Base-by-base conservation (phyloP, 2,329 filamentous ascomycete genomes). In the Trichoderma sp. region DNA sequence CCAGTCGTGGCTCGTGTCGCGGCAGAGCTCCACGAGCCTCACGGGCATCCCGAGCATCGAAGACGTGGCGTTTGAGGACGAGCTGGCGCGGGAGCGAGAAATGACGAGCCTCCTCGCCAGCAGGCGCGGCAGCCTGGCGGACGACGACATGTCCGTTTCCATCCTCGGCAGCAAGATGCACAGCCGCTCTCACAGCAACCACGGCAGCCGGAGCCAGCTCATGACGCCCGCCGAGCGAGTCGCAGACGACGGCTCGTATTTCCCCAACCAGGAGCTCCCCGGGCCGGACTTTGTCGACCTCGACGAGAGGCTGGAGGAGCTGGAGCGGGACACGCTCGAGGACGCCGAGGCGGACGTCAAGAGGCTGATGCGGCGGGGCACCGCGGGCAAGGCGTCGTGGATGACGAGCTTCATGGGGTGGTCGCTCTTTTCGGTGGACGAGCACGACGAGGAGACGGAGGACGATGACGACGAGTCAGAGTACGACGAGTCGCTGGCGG, bases 1-100 rank as follows among this genome's bases (percentile, higher is more conserved):
- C 15, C 88, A 90, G 74, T 78, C 83, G 15, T 91, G 88, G 88
- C 82, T 91, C 21, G 79, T 85, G n/a, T 85, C 86, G 26, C 81
- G 86, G 54, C 85, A 84, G 63, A 88, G 86, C 72, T 88, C 87
- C 1, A 90, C 86, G 9, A 88, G 83, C 71, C 79, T 90, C 19
- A 77, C 81, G 0, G 84, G 80, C 26, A 75, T 82, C 72, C 78
- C 76, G 7, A 81, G 85, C 41, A 78, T 78, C 3, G 84, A 85
- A 4, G 83, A 86, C 45, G 82, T 83, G 66, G 81, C 78, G 12
- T 79, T 83, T 66, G 82, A 86, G 70, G 76, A 78, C 52, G 81
- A 85, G 72, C 74, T 84, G 24, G 81, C 79, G 14, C 78, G 80
- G 45, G 82, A 86, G 71, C 79, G 79, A 50, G 80, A 83, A 68